Conservation (phyloP, 257 asterid species). For the Solanum dulcamara region DNA sequence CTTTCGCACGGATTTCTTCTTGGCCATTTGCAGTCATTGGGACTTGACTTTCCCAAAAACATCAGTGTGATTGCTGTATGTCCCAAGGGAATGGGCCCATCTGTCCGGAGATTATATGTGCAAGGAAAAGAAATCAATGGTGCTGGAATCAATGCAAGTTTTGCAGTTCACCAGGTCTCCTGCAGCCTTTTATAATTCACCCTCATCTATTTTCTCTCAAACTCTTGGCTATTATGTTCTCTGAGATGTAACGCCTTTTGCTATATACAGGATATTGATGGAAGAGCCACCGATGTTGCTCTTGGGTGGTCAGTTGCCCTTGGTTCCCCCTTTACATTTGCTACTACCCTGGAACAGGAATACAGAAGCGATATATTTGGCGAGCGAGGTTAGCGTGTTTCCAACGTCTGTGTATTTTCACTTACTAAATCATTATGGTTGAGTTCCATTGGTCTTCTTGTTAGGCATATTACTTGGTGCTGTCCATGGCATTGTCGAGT, state of each 20-base stretch:
- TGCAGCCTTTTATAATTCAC: not conserved
- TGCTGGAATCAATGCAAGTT: conserved; percentile 93
- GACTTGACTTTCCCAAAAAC: conserved; percentile 77
- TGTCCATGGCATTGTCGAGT: conserved; percentile 91
- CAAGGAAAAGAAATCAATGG: conserved; percentile 96
- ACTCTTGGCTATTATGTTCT: not conserved
- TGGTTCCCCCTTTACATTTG: conserved; percentile 94
- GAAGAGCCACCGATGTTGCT: conserved; percentile 97
- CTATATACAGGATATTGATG: conserved; percentile 67
- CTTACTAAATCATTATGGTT: not conserved
- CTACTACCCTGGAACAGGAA: conserved; percentile 81
- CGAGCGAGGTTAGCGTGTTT: conserved; percentile 59
- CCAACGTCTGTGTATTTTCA: not conserved
- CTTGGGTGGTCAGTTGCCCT: conserved; percentile 97
- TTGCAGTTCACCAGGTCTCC: conserved; percentile 86
- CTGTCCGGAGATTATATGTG: conserved; percentile 89
- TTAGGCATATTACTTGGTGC: conserved; percentile 93
- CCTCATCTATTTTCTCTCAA: not conserved
- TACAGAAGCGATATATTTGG: conserved; percentile 95
- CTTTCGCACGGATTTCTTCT: conserved; percentile 94
- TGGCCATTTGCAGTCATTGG: conserved; percentile 91
- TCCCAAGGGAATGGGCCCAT: conserved; percentile 99
- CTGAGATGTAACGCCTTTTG: not conserved
- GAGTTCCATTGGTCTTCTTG: not conserved
- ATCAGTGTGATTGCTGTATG: conserved; percentile 92